These are phyloP conservation scores for Fusarium anguioides DNA, from an alignment of 2,329 filamentous ascomycete genomes.

Conservation along the genomic window DNA sequence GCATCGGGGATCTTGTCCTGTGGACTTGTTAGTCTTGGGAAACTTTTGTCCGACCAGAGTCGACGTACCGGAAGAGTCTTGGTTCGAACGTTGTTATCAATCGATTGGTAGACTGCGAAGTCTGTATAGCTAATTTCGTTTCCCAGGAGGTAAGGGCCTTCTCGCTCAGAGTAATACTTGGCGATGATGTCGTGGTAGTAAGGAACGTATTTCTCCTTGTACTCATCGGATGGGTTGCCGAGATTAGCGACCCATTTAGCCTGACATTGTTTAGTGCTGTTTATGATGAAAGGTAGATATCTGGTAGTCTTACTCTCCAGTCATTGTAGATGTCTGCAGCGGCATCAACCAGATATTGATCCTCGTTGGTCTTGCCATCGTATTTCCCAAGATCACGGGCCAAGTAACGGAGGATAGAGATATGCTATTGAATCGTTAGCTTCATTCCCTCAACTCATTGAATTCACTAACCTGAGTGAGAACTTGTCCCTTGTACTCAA, in stretches of 20 bases:
- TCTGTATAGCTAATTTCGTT: constrained; percentile 24
- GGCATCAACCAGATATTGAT: constrained; percentile 25
- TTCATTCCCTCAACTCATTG: rapidly evolving
- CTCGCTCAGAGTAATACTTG: constrained; percentile 23
- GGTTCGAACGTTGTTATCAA: constrained; percentile 25
- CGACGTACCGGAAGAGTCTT: constrained; percentile 14
- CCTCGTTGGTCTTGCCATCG: constrained; percentile 17
- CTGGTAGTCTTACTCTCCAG: constrained; percentile 5
- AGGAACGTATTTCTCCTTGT: constrained; percentile 21
- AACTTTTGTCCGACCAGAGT: rapidly evolving
- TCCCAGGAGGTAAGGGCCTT: constrained; percentile 26
- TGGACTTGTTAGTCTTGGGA: rapidly evolving
- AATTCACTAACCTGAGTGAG: constrained; percentile 33
- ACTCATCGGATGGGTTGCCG: constrained; percentile 8
- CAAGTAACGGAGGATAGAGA: constrained; percentile 20
- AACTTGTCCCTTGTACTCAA: constrained; percentile 51
- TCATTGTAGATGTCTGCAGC: constrained; percentile 18
- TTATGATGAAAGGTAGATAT: rapidly evolving
- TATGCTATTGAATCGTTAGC: background rate
- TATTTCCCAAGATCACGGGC: constrained; percentile 29
- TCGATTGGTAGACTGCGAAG: constrained; percentile 27
- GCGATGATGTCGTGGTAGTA: constrained; percentile 16
- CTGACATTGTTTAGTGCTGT: background rate
- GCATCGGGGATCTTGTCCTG: constrained; percentile 17
- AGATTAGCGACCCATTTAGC: constrained; percentile 10